phyloP scores from a whole-genome alignment of 176 grass and related monocot genomes.

The Rhynchospora tenuis region DNA sequence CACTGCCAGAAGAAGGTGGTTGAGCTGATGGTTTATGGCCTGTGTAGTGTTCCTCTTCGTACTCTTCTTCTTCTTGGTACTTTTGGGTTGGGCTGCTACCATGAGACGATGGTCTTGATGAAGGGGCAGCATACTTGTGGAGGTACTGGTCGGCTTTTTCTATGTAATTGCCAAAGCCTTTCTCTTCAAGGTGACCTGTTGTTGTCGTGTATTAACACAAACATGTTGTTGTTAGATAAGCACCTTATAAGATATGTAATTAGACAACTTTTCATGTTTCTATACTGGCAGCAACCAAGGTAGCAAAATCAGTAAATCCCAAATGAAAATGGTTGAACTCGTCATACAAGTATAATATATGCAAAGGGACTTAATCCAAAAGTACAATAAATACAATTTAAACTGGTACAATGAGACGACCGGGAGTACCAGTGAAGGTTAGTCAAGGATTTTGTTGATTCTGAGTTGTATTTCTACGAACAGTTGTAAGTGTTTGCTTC shows the following conservation, averaged over 20 bases:
- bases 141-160: constrained; percentile 17
- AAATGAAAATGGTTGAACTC: background rate
- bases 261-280: background rate
- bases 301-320: background rate
- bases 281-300: background rate
- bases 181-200: constrained; percentile 19
- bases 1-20: background rate
- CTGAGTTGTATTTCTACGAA: no score
- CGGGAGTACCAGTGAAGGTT: no score
- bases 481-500: no score
- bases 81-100: background rate
- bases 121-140: constrained; percentile 10
- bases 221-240: background rate
- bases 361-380: no score
- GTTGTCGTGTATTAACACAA: background rate
- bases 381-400: no score
- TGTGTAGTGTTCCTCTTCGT: background rate
- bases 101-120: background rate
- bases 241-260: background rate
- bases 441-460: no score
- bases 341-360: background rate
- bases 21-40: background rate
- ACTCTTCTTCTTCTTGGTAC: constrained; percentile 2
- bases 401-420: no score
- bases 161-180: constrained; percentile 24